Evolutionary conservation across 2,329 filamentous ascomycete species (phyloP).

Genomic region (Colletotrichum siamense): DNA sequence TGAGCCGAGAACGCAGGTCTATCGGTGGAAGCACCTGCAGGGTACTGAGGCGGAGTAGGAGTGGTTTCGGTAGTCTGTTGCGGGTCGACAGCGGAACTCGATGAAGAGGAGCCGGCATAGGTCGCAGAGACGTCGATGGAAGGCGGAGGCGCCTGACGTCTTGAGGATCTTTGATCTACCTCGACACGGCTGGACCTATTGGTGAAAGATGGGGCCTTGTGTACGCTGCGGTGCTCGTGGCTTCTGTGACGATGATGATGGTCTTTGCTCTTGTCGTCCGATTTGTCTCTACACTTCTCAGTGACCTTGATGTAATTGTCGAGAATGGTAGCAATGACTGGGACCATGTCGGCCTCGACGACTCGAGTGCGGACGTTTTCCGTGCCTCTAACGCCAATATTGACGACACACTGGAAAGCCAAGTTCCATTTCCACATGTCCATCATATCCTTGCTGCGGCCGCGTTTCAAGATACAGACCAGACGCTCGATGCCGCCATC

Average conservation of each 20-base stretch:
- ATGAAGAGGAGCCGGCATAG: slow-evolving; percentile 46
- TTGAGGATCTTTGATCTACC: slow-evolving; percentile 65
- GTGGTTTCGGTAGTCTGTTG: slow-evolving; percentile 54
- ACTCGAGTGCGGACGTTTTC: slow-evolving; percentile 93
- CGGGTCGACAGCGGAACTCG: slow-evolving; percentile 39
- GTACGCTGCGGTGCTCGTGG: slow-evolving; percentile 53
- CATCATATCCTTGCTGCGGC: slow-evolving; percentile 97
- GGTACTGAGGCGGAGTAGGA: slow-evolving; percentile 64
- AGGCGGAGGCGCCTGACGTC: slow-evolving; percentile 83
- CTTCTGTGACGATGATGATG: slow-evolving; percentile 56
- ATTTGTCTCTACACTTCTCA: slow-evolving; percentile 87
- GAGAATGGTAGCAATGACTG: slow-evolving; percentile 96
- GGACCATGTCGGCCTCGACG: slow-evolving; percentile 98
- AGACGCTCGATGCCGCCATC: slow-evolving; percentile 97
- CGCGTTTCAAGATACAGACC: slow-evolving; percentile 97
- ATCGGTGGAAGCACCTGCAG: slow-evolving; percentile 74
- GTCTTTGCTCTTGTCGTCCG: slow-evolving; percentile 80
- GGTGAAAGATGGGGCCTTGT: slow-evolving; percentile 59
- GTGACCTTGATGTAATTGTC: slow-evolving; percentile 98
- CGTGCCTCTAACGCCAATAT: slow-evolving; percentile 95
- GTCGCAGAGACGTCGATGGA: slow-evolving; percentile 60
- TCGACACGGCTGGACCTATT: slow-evolving; percentile 60
- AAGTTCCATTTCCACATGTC: slow-evolving; percentile 99
- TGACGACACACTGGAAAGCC: slow-evolving; percentile 98
- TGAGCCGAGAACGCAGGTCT: slow-evolving; percentile 66